A percentile compares a stretch with the other conserved stretches of the same genome.
Conservation (phyloP, 306 rosid species). For the Quercus engelmannii region DNA sequence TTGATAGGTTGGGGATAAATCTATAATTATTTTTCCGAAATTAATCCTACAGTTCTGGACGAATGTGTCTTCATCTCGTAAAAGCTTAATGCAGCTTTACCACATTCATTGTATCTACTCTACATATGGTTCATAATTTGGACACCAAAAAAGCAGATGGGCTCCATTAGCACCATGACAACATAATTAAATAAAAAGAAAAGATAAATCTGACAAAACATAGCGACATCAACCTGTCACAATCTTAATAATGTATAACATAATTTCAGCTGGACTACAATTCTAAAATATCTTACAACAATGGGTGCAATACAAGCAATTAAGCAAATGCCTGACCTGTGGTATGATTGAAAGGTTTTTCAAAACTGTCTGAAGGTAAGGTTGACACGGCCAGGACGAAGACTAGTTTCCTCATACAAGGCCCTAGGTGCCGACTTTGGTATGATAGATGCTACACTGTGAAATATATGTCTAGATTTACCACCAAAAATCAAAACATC, state of each 20-base stretch:
- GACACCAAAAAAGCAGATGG: not conserved
- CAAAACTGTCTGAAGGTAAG: constrained; percentile 62
- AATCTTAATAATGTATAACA: not conserved
- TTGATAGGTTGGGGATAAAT: not conserved
- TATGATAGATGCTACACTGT: constrained; percentile 57
- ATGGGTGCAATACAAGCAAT: not conserved
- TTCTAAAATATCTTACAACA: not conserved
- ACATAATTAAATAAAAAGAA: not conserved
- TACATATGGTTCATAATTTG: not conserved
- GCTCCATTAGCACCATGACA: not conserved
- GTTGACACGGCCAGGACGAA: constrained; percentile 63
- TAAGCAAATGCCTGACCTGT: not conserved
- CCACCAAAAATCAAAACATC: constrained; percentile 77
- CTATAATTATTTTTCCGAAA: not conserved
- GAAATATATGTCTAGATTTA: constrained; percentile 52
- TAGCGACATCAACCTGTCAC: not conserved
- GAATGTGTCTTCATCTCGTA: too few species aligned
- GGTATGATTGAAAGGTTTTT: not conserved
- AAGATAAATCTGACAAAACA: not conserved
- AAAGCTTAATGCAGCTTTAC: not conserved
- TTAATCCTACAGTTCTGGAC: not conserved
- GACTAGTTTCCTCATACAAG: constrained; percentile 31
- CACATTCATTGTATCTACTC: not conserved
- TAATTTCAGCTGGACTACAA: not conserved
- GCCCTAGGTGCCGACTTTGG: constrained; percentile 51